Percentiles rank a stretch among this genome's conserved stretches.
Evolutionary conservation across 2,329 filamentous ascomycete genomes (phyloP).

Genomic region (Proliferodiscus dingleyae): DNA sequence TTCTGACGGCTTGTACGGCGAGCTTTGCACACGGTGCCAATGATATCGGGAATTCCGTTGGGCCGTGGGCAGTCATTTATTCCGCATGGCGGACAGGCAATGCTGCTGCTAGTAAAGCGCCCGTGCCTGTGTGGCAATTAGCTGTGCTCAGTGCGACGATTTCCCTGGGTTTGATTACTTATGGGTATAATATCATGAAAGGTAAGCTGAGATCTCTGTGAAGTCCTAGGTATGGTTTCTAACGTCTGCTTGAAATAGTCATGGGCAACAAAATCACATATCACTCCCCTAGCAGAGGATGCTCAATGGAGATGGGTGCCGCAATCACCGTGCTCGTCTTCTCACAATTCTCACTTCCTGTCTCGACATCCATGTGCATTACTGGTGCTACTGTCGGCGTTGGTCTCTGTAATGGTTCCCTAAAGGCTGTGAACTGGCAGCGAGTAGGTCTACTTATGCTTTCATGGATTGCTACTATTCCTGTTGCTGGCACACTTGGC

Average conservation of each 20-base stretch:
- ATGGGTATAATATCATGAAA: conserved; percentile 83
- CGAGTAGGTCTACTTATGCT: conserved; percentile 63
- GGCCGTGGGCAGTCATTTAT: conserved; percentile 68
- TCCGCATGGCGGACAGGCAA: conserved; percentile 60
- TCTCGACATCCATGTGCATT: conserved; percentile 76
- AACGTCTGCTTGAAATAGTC: conserved; percentile 42
- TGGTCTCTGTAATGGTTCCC: conserved; percentile 68
- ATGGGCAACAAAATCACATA: conserved; percentile 81
- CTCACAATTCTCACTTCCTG: conserved; percentile 69
- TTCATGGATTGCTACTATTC: conserved; percentile 63
- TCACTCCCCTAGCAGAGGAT: conserved; percentile 54
- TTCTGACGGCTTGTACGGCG: conserved; percentile 46
- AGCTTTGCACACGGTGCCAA: conserved; percentile 66
- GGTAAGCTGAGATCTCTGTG: conserved; percentile 46
- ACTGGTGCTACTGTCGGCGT: conserved; percentile 75
- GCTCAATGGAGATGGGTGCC: conserved; percentile 75
- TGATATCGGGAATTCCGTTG: conserved; percentile 68
- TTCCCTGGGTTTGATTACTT: conserved; percentile 64
- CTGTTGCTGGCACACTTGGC: conserved; percentile 25
- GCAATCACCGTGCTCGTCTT: conserved; percentile 72
- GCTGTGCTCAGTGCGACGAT: conserved; percentile 62
- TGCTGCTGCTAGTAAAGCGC: conserved; percentile 55
- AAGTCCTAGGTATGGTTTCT: too few species aligned
- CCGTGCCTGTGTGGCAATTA: conserved; percentile 71
- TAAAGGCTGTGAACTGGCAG: conserved; percentile 72